Conservation (phyloP, 2,329 filamentous ascomycete species). For the Myotisia sp. region DNA sequence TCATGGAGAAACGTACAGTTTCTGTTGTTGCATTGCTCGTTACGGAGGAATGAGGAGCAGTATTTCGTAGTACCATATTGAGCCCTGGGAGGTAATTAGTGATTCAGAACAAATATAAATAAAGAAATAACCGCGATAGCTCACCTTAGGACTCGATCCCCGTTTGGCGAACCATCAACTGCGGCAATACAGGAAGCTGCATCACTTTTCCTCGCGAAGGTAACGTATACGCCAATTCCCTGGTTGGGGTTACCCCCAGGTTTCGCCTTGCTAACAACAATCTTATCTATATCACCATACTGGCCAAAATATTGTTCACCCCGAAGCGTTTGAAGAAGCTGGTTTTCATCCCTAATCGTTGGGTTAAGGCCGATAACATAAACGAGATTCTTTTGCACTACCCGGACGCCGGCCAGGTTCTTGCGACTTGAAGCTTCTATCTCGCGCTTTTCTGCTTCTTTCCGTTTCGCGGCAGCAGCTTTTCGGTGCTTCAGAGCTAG, state of each 20-base stretch:
- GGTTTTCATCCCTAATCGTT: conserved; percentile 76
- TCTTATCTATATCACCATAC: conserved; percentile 96
- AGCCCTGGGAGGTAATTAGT: conserved; percentile 31
- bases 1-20: conserved; percentile 98
- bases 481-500: conserved; percentile 65
- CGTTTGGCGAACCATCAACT: conserved; percentile 84
- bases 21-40: conserved; percentile 86
- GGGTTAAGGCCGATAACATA: conserved; percentile 93
- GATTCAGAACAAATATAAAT: neutral
- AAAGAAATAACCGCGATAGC: conserved; percentile 31
- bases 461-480: conserved; percentile 76
- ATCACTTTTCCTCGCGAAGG: conserved; percentile 82
- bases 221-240: conserved; percentile 95
- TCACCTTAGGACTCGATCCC: conserved; percentile 68
- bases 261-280: conserved; percentile 93
- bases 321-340: conserved; percentile 70
- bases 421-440: conserved; percentile 92
- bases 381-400: conserved; percentile 96
- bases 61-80: conserved; percentile 92
- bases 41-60: conserved; percentile 89
- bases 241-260: conserved; percentile 56
- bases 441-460: conserved; percentile 90
- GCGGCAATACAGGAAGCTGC: conserved; percentile 79
- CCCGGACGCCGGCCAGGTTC: conserved; percentile 84
- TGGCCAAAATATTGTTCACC: conserved; percentile 93